These are phyloP conservation scores for Meyerozyma guilliermondii DNA, from an alignment of 1,139 yeast genomes.

Conservation along the genomic window DNA sequence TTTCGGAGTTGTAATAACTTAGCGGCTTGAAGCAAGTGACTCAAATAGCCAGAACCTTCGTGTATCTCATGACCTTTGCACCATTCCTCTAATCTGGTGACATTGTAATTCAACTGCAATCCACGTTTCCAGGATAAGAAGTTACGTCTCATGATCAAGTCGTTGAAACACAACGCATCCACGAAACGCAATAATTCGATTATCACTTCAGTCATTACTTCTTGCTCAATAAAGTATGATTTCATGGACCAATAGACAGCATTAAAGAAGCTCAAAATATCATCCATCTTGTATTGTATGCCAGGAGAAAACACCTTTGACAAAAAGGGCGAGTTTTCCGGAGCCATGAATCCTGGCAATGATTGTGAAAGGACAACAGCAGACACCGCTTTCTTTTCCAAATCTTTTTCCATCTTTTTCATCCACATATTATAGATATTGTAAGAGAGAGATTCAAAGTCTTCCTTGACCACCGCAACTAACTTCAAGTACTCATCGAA, in stretches of 20 bases:
- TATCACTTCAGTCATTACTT: slow-evolving; percentile 81
- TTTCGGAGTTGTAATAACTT: slow-evolving; percentile 89
- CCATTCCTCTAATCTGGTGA: slow-evolving; percentile 97
- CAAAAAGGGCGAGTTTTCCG: slow-evolving; percentile 80
- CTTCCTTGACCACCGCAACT: slow-evolving; percentile 90
- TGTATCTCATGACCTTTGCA: slow-evolving; percentile 91
- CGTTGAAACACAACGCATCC: slow-evolving; percentile 94
- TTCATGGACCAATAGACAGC: slow-evolving; percentile 92
- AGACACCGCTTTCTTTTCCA: slow-evolving; percentile 88
- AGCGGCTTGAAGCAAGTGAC: slow-evolving; percentile 90
- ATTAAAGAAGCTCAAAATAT: slow-evolving; percentile 83
- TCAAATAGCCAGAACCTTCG: slow-evolving; percentile 83
- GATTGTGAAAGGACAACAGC: slow-evolving; percentile 95
- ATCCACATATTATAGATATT: slow-evolving; percentile 97
- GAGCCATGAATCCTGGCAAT: slow-evolving; percentile 92
- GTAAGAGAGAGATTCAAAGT: slow-evolving; percentile 87
- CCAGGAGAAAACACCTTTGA: slow-evolving; percentile 75
- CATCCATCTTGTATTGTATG: slow-evolving; percentile 89
- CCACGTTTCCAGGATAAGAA: slow-evolving; percentile 98
- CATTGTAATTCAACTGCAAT: slow-evolving; percentile 91
- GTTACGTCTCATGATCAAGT: slow-evolving; percentile 89
- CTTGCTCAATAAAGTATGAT: slow-evolving; percentile 80
- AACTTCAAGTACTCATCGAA: slow-evolving; percentile 85
- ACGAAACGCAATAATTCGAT: slow-evolving; percentile 80
- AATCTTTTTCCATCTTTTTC: slow-evolving; percentile 87